Conservation (phyloP, 306 rosid species). For the Prunus armeniaca region DNA sequence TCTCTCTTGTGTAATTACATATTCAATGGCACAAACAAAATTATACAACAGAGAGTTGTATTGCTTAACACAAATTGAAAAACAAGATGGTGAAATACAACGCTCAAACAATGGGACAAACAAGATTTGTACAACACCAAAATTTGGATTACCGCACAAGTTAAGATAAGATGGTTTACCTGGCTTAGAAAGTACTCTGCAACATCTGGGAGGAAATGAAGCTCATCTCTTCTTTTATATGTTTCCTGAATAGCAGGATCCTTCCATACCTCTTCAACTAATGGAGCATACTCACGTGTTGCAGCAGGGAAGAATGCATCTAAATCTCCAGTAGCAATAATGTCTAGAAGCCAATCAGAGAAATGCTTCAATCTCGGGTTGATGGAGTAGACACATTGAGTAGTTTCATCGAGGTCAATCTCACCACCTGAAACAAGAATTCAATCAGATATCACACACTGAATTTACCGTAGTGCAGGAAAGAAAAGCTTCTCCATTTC, state of each 20-base stretch:
- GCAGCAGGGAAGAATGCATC: constrained; percentile 99
- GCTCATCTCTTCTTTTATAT: constrained; percentile 81
- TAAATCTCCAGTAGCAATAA: constrained; percentile 96
- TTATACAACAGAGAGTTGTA: neutral
- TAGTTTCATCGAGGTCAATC: constrained; percentile 36
- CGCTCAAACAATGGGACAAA: neutral
- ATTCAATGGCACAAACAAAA: neutral
- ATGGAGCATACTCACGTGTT: constrained; percentile 97
- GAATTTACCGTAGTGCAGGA: constrained; percentile 22
- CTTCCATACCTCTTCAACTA: constrained; percentile 97
- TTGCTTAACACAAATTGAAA: neutral
- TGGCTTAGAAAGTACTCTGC: constrained; percentile 87
- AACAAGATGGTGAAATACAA: neutral
- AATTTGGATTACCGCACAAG: neutral
- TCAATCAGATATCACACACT: constrained; percentile 16
- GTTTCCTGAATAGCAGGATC: constrained; percentile 96
- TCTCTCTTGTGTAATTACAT: neutral
- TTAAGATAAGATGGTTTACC: constrained; percentile 38
- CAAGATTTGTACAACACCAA: neutral
- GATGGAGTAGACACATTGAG: constrained; percentile 71
- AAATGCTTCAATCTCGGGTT: constrained; percentile 93
- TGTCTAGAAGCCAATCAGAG: constrained; percentile 97
- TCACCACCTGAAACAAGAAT: constrained; percentile 52
- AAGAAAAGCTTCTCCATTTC: neutral
- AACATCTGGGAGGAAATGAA: constrained; percentile 93